Evolutionary conservation across 2,329 filamentous ascomycete genomes (phyloP).

Genomic region (Penicillium sp.): DNA sequence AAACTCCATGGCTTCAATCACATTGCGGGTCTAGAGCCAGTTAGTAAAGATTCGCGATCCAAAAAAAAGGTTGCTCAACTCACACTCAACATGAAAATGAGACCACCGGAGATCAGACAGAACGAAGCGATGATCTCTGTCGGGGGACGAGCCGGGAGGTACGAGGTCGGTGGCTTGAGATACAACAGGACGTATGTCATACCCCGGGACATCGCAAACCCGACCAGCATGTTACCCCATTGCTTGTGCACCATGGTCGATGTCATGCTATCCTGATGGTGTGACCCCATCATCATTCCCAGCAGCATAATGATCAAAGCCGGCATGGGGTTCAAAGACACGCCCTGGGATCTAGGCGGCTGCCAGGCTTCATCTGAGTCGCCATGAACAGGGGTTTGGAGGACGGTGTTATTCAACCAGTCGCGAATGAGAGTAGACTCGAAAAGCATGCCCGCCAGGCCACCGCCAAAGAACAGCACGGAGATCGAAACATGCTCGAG

Average conservation of each 20-base stretch:
- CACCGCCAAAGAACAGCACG: constrained; percentile 89
- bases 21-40: constrained; percentile 68
- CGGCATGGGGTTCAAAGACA: constrained; percentile 86
- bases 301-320: constrained; percentile 82
- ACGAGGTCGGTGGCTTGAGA: constrained; percentile 76
- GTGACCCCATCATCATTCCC: constrained; percentile 93
- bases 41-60: constrained; percentile 24
- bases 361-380: constrained; percentile 55
- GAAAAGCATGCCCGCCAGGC: constrained; percentile 82
- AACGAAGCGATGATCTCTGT: constrained; percentile 88
- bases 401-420: constrained; percentile 51
- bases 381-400: constrained; percentile 41
- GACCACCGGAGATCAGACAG: constrained; percentile 80
- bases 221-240: constrained; percentile 84
- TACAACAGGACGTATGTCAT: constrained; percentile 80
- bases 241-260: constrained; percentile 92
- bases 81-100: constrained; percentile 91
- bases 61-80: constrained; percentile 40
- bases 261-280: constrained; percentile 80
- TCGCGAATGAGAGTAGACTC: constrained; percentile 72
- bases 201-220: constrained; percentile 74
- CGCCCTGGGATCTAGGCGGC: constrained; percentile 66
- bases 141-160: constrained; percentile 80
- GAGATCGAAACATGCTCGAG: constrained; percentile 92
- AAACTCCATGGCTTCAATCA: constrained; percentile 73